Base-by-base conservation (phyloP, 208 protist species). In the Acanthamoeba healyi region DNA sequence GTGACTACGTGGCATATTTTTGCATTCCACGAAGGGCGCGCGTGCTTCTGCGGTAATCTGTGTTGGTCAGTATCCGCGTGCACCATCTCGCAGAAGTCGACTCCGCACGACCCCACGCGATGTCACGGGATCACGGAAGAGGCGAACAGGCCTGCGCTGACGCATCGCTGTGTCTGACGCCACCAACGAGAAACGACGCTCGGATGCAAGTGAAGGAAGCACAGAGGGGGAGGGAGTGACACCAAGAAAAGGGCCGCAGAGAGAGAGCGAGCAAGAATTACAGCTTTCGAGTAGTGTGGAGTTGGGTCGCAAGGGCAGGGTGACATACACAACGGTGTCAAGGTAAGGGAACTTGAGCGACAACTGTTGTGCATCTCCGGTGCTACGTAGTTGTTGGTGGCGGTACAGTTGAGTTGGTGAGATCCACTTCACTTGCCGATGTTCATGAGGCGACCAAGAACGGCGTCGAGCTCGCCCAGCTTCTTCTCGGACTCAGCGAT, bases 401-500 rank as follows among this genome's bases (percentile, higher is more conserved):
- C 49, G 49, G 15, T 54, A 54, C 6, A 54, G 49, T 6, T 6
- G 15, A 54, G 49, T 15, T 54, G 49, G 10, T 6, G 15, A 7
- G 58, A 67, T 34, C n/a, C 58, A 34, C 58, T 67, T 77, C 34
- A 90, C 58, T 90, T 90, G 82, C 82, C 82, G n/a, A 90, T 90
- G 54, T 49, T 70, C 82, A 90, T 90, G 24, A 90, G 54, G 38
- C 82, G 49, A 70, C 54, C 49, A 7, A 90, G 56, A 19, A 90
- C 82, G 44, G 82, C 54, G 34, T 90, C 82, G 26, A 90, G 82
- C 56, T 90, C 82, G 38, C 54, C 49, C 36, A 90, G 82, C 82
- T 90, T 90, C 58, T 90, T 63, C 54, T 90, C 82, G 10, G 82
- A 90, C 54, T 70, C 58, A 9, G 82, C 82, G n/a, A 84, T 84